Evolutionary conservation across 2,329 filamentous ascomycete species (phyloP).

Genomic region (Ophiosphaerella herpotricha): DNA sequence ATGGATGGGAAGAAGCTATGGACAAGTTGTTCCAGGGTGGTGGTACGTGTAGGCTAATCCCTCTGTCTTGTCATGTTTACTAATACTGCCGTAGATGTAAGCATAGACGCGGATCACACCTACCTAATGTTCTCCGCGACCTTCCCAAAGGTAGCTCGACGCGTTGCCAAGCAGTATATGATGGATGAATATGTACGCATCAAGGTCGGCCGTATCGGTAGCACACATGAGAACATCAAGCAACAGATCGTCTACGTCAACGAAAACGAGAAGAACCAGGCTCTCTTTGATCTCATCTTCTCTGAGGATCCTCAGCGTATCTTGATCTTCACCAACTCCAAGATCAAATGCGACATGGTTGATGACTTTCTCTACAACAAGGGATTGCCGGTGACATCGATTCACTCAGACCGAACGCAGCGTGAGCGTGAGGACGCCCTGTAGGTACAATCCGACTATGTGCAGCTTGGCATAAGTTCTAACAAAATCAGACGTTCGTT

Average conservation of each 20-base stretch:
- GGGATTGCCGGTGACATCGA: constrained; percentile 80
- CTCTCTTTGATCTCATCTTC: constrained; percentile 73
- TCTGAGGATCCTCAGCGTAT: constrained; percentile 74
- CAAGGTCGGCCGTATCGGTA: constrained; percentile 82
- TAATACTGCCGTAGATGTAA: constrained; percentile 61
- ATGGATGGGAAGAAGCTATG: constrained; percentile 79
- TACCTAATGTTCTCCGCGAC: constrained; percentile 93
- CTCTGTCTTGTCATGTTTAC: constrained; percentile 4
- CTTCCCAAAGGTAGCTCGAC: constrained; percentile 79
- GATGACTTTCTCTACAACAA: constrained; percentile 88
- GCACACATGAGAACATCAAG: constrained; percentile 78
- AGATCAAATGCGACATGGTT: constrained; percentile 75
- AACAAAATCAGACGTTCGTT: constrained; percentile 67
- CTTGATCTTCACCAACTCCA: constrained; percentile 88
- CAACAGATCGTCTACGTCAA: constrained; percentile 75
- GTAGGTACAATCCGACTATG: constrained; percentile 50
- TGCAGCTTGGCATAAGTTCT: background rate
- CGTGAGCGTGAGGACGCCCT: constrained; percentile 89
- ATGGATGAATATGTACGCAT: constrained; percentile 76
- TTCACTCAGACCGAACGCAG: constrained; percentile 86
- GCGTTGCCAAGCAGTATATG: constrained; percentile 77
- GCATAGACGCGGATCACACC: constrained; percentile 71
- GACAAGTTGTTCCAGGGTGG: constrained; percentile 77
- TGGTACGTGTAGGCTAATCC: constrained; percentile 60
- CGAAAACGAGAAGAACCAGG: constrained; percentile 67